Percentiles rank a stretch among this genome's conserved stretches.
Conservation (phyloP, 768 basidiomycete species). For the Mycena capillaripes region DNA sequence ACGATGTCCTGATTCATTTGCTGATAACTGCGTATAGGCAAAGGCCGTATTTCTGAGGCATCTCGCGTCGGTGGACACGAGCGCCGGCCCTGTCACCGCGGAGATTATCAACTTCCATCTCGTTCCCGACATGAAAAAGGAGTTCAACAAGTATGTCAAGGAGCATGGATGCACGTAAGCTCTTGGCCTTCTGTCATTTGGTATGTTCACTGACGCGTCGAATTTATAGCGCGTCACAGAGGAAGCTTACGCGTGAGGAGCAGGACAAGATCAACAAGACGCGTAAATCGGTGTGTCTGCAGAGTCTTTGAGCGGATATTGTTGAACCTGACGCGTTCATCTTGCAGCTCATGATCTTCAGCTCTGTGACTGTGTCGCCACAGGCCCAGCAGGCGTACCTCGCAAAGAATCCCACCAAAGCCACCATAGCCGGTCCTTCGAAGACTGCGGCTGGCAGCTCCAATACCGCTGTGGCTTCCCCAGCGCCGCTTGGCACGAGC, state of each 20-base stretch:
- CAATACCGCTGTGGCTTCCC: background rate
- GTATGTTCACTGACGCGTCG: background rate
- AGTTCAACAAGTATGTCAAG: constrained; percentile 45
- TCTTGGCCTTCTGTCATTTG: background rate
- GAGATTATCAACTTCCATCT: constrained; percentile 49
- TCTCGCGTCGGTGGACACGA: constrained; percentile 43
- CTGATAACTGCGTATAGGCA: constrained; percentile 34
- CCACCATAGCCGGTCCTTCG: background rate
- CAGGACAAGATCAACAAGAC: constrained; percentile 47
- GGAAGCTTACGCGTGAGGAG: constrained; percentile 45
- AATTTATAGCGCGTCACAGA: constrained; percentile 38
- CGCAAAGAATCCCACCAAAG: constrained; percentile 29
- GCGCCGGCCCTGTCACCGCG: constrained; percentile 38
- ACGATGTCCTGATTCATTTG: background rate
- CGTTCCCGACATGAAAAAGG: constrained; percentile 48
- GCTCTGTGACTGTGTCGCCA: constrained; percentile 33
- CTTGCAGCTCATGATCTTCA: constrained; percentile 36
- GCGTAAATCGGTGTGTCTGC: constrained; percentile 43
- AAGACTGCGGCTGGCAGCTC: constrained; percentile 11
- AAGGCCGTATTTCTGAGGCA: constrained; percentile 40
- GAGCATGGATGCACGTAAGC: constrained; percentile 47
- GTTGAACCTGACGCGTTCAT: background rate
- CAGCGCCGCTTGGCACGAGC: constrained; percentile 22
- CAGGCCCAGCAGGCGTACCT: constrained; percentile 31
- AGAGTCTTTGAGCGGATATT: background rate